Evolutionary conservation across 108 stramenopile genomes (phyloP).

Genomic region (Parmales sp.): DNA sequence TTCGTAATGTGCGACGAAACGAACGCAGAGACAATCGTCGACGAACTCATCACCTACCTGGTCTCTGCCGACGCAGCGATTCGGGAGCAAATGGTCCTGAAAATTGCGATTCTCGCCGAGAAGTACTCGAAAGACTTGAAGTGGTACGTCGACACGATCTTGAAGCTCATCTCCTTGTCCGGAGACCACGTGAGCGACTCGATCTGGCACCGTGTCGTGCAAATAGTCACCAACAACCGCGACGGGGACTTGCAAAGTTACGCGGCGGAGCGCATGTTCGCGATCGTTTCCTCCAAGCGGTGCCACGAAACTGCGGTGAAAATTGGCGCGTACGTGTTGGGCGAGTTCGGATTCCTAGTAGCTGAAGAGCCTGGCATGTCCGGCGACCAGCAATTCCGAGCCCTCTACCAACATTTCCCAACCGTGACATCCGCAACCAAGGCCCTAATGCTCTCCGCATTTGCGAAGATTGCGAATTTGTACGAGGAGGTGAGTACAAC

Average conservation of each 20-base stretch:
- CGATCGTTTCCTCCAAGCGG: constrained; percentile 63
- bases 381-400: constrained; percentile 83
- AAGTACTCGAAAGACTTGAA: constrained; percentile 87
- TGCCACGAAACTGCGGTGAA: constrained; percentile 84
- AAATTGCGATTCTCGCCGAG: constrained; percentile 96
- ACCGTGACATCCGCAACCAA: constrained; percentile 55
- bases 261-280: constrained; percentile 79
- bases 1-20: constrained; percentile 92
- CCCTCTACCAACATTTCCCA: constrained; percentile 88
- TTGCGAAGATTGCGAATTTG: constrained; percentile 87
- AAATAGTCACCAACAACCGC: constrained; percentile 94
- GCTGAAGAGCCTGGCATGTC: constrained; percentile 82
- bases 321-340: constrained; percentile 88
- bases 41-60: constrained; percentile 83
- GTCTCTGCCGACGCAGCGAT: constrained; percentile 73
- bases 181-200: constrained; percentile 91
- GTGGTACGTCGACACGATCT: constrained; percentile 96
- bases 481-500: constrained; percentile 94
- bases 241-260: constrained; percentile 86
- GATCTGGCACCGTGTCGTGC: constrained; percentile 96
- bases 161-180: constrained; percentile 82
- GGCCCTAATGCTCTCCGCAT: constrained; percentile 78
- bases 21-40: constrained; percentile 85
- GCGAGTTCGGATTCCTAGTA: constrained; percentile 94
- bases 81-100: constrained; percentile 93